Evolutionary conservation across 1,284 basidiomycete genomes (phyloP), one percentile per base, ranked within the genome.

Genomic region (Tausonia pullulans): DNA sequence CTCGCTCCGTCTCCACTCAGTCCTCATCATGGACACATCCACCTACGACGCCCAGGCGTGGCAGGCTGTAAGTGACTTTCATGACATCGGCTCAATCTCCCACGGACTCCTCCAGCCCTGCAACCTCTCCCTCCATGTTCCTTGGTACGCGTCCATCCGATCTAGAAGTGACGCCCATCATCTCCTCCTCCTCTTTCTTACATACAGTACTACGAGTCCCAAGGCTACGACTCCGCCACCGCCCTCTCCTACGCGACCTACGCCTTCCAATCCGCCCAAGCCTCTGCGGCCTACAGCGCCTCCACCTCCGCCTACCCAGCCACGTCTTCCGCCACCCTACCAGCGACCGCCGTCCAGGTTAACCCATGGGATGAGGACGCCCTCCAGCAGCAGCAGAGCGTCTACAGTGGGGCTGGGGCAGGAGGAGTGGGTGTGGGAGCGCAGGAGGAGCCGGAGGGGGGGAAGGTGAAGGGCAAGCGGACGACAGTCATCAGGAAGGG

Each of bases 401-500:
- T 45, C 14, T 65, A 68, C 56, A 62, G 62, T 10, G 51, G 40
- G 44, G 54, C 4, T 52, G 61, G 40, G 60, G 67, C 7, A 60
- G 66, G 50, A 9, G 39, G 8, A 8, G 54, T 27, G 5, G 65
- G 67, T 56, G 61, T 65, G 14, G 46, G 27, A 9, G 58, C 48
- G 4, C 62, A 61, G 43, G 43, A 57, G 5, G 64, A 61, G 50
- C 67, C 69, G 41, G 67, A 63, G 2, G 57, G 58, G n/a, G 66
- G 60, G 55, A 68, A 53, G 56, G 51, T 44, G 41, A 65, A n/a
- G 52, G 90, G 93, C 58, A 96, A 94, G 77, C 81, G 96, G 58
- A 87, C 86, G 60, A 99, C 96, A 3, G 96, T 99, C 9, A 77
- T 99, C 61, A 82, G 96, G 49, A 96, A 96, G 75, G 95, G 92